Evolutionary conservation across 208 protist species (phyloP), one percentile per base, ranked within the genome.

Genomic region (Tetramitus jugosus): DNA sequence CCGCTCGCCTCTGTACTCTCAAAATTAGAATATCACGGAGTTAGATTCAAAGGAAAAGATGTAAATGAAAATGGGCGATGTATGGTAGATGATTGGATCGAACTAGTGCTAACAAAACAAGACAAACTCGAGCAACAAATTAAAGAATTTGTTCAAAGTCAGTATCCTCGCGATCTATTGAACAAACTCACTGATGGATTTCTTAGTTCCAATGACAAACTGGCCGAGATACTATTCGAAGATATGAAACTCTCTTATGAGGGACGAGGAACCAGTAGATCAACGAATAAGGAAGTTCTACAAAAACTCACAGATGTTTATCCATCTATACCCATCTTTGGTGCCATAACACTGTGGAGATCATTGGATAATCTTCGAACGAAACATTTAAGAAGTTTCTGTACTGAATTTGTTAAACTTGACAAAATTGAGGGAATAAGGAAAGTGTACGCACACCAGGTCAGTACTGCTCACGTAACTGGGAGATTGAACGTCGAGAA

Each of bases 381-480:
- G 6, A 62, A 29, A 62, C 20, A 62, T 33, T 33, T 62, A 62
- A 35, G 10, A 33, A 23, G 3, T 8, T 62, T 29, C 4, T 29
- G 10, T 10, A 62, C 8, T 35, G 17, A 62, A 62, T 33, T 33
- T 62, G 20, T 8, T 35, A 33, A 43, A 3, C 13, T 43, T 69
- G 33, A 69, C 26, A 20, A 3, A n/a, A 45, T 7, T 3, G 7
- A 10, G 29, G 10, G 6, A 42, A 40, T 2, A 40, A 20, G 40
- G 43, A 23, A 45, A 23, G 76, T 86, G n/a, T 72, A 80, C 45
- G 79, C 61, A 29, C 2, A n/a, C 13, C 78, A 84, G 39, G 76
- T 83, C n/a, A 67, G 84, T 31, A 86, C 83, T 10, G 76, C 82
- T 14, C 75, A 79, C 17, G 76, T 52, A 29, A 86, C 83, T 31